Evolutionary conservation across 495 filamentous ascomycete species (phyloP).

Genomic region (Tuber umbilicatum): DNA sequence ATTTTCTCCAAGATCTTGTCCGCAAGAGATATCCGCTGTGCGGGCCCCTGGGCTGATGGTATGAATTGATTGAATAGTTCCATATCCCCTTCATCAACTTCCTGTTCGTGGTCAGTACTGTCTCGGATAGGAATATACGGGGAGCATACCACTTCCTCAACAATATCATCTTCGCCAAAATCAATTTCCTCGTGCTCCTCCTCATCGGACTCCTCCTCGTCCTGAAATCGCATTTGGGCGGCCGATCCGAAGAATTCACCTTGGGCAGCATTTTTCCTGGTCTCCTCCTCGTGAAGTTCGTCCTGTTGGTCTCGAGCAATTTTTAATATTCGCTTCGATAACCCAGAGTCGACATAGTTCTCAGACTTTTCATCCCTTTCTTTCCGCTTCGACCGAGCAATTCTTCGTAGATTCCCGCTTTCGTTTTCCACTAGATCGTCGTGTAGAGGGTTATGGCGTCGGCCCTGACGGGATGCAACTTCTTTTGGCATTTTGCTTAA

Average conservation of each 20-base stretch:
- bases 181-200: constrained; percentile 51
- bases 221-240: constrained; percentile 46
- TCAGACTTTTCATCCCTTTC: constrained; percentile 31
- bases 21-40: constrained; percentile 70
- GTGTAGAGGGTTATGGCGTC: constrained; percentile 41
- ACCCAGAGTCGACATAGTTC: constrained; percentile 63
- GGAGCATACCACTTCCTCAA: constrained; percentile 59
- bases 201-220: constrained; percentile 49
- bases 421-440: constrained; percentile 42
- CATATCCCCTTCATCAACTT: constrained; percentile 82
- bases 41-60: constrained; percentile 49
- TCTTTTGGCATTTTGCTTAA: constrained; percentile 34
- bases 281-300: constrained; percentile 52
- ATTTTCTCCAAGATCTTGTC: constrained; percentile 92
- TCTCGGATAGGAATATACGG: not conserved
- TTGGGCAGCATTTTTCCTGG: constrained; percentile 51
- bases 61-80: constrained; percentile 87
- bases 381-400: constrained; percentile 32
- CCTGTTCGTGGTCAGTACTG: constrained; percentile 44
- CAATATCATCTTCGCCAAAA: constrained; percentile 62
- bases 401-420: constrained; percentile 42
- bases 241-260: constrained; percentile 44
- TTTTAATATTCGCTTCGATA: constrained; percentile 77
- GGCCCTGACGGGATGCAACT: constrained; percentile 18
- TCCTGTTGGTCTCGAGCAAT: constrained; percentile 65